These are phyloP conservation scores for Leccinum griseonigrum DNA, from an alignment of 1,284 basidiomycete genomes.

Conservation along the genomic window DNA sequence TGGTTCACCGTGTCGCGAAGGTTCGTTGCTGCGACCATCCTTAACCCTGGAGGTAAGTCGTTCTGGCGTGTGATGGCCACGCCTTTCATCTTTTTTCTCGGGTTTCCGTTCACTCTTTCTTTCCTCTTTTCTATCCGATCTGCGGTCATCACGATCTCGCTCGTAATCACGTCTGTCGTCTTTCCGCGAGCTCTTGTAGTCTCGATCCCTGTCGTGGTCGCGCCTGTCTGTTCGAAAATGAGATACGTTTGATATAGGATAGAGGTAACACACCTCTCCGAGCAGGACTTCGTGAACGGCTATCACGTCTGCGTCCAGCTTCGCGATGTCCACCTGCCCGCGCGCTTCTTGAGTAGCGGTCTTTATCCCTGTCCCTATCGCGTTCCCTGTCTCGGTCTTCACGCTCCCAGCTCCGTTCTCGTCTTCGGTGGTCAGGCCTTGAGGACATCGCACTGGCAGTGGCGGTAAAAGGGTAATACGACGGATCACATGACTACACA, in stretches of 20 bases:
- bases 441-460: slow-evolving; percentile 42
- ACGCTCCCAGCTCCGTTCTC: slow-evolving; percentile 68
- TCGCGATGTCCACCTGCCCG: slow-evolving; percentile 41
- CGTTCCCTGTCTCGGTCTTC: slow-evolving; percentile 49
- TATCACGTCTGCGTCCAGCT: slow-evolving; percentile 49
- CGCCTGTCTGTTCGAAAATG: slow-evolving; percentile 29
- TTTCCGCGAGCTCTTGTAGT: slow-evolving; percentile 41
- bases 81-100: slow-evolving; percentile 23
- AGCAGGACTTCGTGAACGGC: slow-evolving; percentile 74
- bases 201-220: slow-evolving; percentile 31
- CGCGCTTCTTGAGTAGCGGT: slow-evolving; percentile 34
- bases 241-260: neutral
- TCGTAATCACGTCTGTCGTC: slow-evolving; percentile 38
- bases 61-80: slow-evolving; percentile 23
- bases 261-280: slow-evolving; percentile 36
- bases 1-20: slow-evolving; percentile 21
- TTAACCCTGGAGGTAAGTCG: slow-evolving; percentile 24
- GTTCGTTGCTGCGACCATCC: slow-evolving; percentile 22
- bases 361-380: slow-evolving; percentile 35
- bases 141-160: slow-evolving; percentile 39
- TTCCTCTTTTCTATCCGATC: slow-evolving; percentile 36
- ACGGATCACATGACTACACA: slow-evolving; percentile 28
- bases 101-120: slow-evolving; percentile 24
- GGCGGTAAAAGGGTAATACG: neutral
- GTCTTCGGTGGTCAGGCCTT: slow-evolving; percentile 52